Evolutionary conservation across 1,284 basidiomycete species (phyloP).

Genomic region (Salmacisia buchloeana): DNA sequence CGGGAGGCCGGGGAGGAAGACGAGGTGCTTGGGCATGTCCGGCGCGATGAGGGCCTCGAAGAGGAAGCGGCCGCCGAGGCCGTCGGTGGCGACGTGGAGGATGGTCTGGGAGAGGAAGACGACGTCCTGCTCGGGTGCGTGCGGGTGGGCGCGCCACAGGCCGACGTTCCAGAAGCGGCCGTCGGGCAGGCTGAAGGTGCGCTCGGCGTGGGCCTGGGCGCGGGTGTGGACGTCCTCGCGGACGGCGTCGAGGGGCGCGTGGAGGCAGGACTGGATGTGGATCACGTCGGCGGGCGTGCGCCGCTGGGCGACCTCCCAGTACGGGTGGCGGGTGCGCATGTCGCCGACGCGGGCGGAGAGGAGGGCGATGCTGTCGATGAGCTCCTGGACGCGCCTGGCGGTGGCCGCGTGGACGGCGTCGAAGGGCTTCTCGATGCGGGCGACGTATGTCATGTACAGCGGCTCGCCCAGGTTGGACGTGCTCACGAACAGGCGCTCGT

Average conservation of each 20-base stretch:
- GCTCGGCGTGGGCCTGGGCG: not conserved
- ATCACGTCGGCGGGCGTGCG: not conserved
- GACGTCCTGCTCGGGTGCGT: not conserved
- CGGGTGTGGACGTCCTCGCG: not conserved
- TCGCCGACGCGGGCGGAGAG: not conserved
- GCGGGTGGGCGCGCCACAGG: not conserved
- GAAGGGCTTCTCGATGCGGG: not conserved
- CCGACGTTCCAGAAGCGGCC: not conserved
- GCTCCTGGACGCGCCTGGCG: not conserved
- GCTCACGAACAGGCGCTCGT: slow-evolving; percentile 4
- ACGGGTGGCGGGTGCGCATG: not conserved
- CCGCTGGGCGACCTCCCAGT: not conserved
- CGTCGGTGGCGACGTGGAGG: not conserved
- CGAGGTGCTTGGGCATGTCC: not conserved
- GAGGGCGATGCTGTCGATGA: not conserved
- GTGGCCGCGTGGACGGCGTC: not conserved
- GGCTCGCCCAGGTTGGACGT: not conserved
- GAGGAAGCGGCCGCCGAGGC: not conserved
- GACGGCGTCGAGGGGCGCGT: not conserved
- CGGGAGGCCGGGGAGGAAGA: not conserved
- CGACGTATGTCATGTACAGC: not conserved
- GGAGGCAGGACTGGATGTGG: not conserved
- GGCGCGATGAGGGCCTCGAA: slow-evolving; percentile 1
- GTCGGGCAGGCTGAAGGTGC: not conserved
- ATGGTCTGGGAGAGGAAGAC: not conserved